Evolutionary conservation across 164 flowering plant genomes (phyloP).

Genomic region (Akebia trifoliata): DNA sequence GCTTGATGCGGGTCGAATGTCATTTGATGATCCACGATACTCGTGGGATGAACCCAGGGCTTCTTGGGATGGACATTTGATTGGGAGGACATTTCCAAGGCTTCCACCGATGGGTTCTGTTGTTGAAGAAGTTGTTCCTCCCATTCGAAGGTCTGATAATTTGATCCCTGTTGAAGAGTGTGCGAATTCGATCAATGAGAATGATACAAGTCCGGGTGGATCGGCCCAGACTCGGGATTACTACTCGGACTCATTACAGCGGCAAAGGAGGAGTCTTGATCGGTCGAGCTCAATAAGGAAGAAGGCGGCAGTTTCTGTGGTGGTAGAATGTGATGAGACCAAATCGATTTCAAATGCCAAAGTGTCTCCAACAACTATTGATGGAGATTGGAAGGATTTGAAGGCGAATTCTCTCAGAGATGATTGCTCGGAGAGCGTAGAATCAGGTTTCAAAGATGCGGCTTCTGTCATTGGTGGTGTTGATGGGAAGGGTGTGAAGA

Average conservation of each 20-base stretch:
- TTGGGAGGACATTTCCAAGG: conserved; percentile 51
- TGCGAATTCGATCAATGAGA: conserved; percentile 31
- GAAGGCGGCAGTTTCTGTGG: conserved; percentile 62
- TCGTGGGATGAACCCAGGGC: conserved; percentile 90
- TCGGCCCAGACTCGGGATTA: conserved; percentile 85
- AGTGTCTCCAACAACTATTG: conserved; percentile 45
- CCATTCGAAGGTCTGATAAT: conserved; percentile 42
- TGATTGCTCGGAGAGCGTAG: conserved; percentile 63
- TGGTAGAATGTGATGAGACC: conserved; percentile 62
- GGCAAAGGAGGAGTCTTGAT: conserved; percentile 64
- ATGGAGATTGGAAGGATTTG: conserved; percentile 41
- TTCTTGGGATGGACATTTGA: conserved; percentile 90
- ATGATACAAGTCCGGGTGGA: conserved; percentile 69
- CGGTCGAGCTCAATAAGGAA: conserved; percentile 62
- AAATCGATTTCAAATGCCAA: conserved; percentile 49
- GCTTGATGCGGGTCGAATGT: conserved; percentile 46
- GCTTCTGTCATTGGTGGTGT: conserved; percentile 33
- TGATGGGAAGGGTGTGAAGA: conserved; percentile 50
- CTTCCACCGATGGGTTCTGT: conserved; percentile 73
- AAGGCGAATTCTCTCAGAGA: conserved; percentile 69
- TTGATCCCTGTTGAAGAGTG: conserved; percentile 78
- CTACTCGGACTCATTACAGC: conserved; percentile 63
- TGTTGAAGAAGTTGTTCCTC: conserved; percentile 52
- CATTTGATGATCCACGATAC: conserved; percentile 61
- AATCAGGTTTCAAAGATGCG: conserved; percentile 41